Base-by-base conservation (phyloP, 148 eudicot genomes). In the Rhododendron ferrugineum region DNA sequence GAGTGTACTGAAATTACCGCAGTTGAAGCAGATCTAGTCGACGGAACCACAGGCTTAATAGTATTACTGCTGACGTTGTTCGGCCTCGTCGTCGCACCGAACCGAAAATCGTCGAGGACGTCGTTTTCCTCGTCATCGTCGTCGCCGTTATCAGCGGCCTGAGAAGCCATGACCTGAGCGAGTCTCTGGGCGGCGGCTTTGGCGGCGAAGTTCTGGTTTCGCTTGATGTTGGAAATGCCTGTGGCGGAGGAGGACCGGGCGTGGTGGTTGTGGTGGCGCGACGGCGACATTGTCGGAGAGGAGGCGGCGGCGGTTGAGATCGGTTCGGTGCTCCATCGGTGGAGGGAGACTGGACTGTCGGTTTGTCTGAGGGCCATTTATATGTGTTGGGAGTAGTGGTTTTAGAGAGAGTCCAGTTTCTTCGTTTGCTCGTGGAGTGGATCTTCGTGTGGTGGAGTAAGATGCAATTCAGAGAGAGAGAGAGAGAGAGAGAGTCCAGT, bases 151-250 rank as follows among this genome's bases (percentile, higher is more conserved):
- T 89, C 94, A 9, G 89, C 88, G 7, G 92, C 85, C 82, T 94
- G 94, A 54, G 94, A 91, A 37, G 98, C 98, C 99, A 97, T 97
- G 47, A 92, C 96, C 88, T 91, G 94, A 64, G 98, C 99, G 47
- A 97, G 85, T 0, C 99, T 92, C 50, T 94, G 92, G 1, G 98
- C 99, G n/a, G 99, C 99, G 2, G 96, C 96, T 52, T 96, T 96
- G 30, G 98, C 99, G 26, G 98, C 99, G 28, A 91, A 93, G 85
- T 94, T 97, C 90, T 97, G 99, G 11, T 94, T 97, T 72, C 98
- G 80, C 85, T 92, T 95, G 34, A 97, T 92, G 54, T 94, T 96
- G 2, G 98, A 96, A 66, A 91, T 85, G 5, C 91, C 96, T 20
- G 86, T 54, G 75, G 75, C 37, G 37, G 75, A 70, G 81, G 87